Evolutionary conservation across 345 rosid species (phyloP).

Genomic region (Gossypium longicalyx): DNA sequence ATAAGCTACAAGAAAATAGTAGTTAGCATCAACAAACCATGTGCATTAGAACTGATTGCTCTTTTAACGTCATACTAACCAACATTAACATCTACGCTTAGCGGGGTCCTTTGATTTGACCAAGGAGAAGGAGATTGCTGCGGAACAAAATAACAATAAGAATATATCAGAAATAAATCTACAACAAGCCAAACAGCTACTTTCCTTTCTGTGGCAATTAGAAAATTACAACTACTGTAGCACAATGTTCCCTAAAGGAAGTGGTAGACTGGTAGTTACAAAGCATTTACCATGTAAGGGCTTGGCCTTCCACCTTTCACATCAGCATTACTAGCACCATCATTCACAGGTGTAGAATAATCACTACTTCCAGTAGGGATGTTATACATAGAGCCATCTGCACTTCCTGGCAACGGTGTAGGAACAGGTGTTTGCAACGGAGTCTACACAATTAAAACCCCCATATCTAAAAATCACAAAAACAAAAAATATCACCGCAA

Average conservation of each 20-base stretch:
- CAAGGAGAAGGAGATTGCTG: slow-evolving; percentile 95
- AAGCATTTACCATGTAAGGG: slow-evolving; percentile 59
- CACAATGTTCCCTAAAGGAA: neutral
- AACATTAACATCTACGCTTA: slow-evolving; percentile 83
- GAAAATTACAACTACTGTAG: neutral
- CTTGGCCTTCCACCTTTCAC: slow-evolving; percentile 72
- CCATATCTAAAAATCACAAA: slow-evolving; percentile 16
- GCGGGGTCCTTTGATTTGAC: slow-evolving; percentile 66
- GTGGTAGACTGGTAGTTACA: neutral
- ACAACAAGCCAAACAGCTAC: slow-evolving; percentile 9
- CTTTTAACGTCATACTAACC: slow-evolving; percentile 52
- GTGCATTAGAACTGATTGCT: slow-evolving; percentile 6
- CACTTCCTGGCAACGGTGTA: slow-evolving; percentile 73
- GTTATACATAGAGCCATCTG: slow-evolving; percentile 79
- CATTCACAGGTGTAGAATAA: slow-evolving; percentile 75
- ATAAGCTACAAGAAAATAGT: slow-evolving; percentile 52
- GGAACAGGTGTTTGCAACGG: slow-evolving; percentile 83
- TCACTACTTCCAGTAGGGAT: slow-evolving; percentile 85
- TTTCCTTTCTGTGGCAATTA: neutral
- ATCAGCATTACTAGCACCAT: slow-evolving; percentile 53
- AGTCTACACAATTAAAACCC: slow-evolving; percentile 45
- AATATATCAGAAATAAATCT: neutral
- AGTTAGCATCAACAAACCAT: slow-evolving; percentile 18
- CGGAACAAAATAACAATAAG: slow-evolving; percentile 15
- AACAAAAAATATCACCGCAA: slow-evolving; percentile 3